phyloP scores from a whole-genome alignment of 768 basidiomycete species.

The Phylloporus sp. region DNA sequence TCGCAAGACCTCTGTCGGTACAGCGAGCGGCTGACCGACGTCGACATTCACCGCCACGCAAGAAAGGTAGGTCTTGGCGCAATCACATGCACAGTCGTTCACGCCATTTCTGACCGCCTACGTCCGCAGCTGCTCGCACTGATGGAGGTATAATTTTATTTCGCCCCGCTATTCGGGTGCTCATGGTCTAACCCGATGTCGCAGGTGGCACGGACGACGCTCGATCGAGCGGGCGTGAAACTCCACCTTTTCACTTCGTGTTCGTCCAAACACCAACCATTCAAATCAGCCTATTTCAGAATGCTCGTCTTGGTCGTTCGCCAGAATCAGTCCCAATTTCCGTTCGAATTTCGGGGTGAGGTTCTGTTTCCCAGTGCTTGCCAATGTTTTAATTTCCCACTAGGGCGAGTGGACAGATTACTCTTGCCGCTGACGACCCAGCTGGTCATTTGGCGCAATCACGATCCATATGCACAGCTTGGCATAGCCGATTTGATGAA shows the following conservation, averaged over 20 bases:
- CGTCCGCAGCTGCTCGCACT: constrained; percentile 42
- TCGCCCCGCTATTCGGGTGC: neutral
- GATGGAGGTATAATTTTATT: constrained; percentile 44
- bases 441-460: constrained; percentile 26
- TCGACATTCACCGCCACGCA: constrained; percentile 20
- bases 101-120: constrained; percentile 3
- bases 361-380: neutral
- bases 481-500: constrained; percentile 32
- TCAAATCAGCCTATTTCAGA: constrained; percentile 48
- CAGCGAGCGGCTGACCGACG: constrained; percentile 14
- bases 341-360: constrained; percentile 25
- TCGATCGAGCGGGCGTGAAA: constrained; percentile 38
- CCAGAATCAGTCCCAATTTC: constrained; percentile 29
- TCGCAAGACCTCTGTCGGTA: constrained; percentile 23
- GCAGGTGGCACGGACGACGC: constrained; percentile 46
- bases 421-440: constrained; percentile 31
- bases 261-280: constrained; percentile 32
- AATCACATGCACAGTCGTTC: neutral
- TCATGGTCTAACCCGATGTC: neutral
- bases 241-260: constrained; percentile 46
- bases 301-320: constrained; percentile 39
- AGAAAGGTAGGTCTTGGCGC: constrained; percentile 22
- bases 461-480: constrained; percentile 31
- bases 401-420: constrained; percentile 31
- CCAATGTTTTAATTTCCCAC: neutral